Conservation (phyloP, 495 filamentous ascomycete genomes). For the Coniosporium apollinis region DNA sequence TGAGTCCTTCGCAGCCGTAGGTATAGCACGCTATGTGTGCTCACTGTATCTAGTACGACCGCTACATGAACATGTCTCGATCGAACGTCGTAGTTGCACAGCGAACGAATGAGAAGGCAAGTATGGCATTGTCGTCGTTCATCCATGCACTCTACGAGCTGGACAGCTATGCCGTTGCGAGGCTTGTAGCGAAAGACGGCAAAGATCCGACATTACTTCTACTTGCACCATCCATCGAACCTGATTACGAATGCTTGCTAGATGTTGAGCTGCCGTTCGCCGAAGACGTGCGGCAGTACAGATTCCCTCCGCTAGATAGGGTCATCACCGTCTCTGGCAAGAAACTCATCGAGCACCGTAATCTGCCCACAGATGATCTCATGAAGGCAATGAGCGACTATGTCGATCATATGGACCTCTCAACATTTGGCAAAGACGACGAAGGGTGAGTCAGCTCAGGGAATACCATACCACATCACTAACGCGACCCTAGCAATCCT, state of each 20-base stretch:
- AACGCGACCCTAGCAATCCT: constrained; percentile 34
- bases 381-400: constrained; percentile 71
- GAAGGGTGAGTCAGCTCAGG: constrained; percentile 42
- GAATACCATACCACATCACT: constrained; percentile 8
- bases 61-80: constrained; percentile 70
- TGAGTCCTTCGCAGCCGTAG: constrained; percentile 21
- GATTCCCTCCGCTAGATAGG: constrained; percentile 77
- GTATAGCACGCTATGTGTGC: constrained; percentile 7
- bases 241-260: constrained; percentile 72
- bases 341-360: constrained; percentile 62
- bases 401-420: constrained; percentile 88
- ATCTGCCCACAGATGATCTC: constrained; percentile 63
- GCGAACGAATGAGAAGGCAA: constrained; percentile 54
- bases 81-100: constrained; percentile 57
- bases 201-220: constrained; percentile 64
- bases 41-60: constrained; percentile 45
- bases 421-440: constrained; percentile 42
- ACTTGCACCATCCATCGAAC: constrained; percentile 65
- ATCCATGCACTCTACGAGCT: constrained; percentile 76
- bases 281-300: constrained; percentile 78
- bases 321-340: constrained; percentile 86
- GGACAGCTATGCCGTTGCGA: constrained; percentile 73
- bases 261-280: constrained; percentile 89
- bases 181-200: constrained; percentile 67
- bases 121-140: constrained; percentile 72